Conservation (phyloP, 108 stramenopile genomes). For the Skeletonema grethae region DNA sequence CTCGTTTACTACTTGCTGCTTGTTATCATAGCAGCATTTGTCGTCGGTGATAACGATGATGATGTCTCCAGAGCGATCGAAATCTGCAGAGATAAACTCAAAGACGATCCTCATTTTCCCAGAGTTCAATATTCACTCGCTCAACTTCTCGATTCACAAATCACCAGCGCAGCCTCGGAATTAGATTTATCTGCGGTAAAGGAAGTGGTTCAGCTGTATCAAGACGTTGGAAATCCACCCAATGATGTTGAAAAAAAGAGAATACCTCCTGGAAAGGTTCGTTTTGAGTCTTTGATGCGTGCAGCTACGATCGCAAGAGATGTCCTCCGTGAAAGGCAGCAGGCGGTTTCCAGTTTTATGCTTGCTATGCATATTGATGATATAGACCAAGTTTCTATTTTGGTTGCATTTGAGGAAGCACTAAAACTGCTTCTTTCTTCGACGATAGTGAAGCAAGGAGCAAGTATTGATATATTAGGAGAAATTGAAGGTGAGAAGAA, state of each 20-base stretch:
- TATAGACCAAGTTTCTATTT: slow-evolving; percentile 6
- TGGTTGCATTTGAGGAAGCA: slow-evolving; percentile 19
- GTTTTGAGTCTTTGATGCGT: slow-evolving; percentile 24
- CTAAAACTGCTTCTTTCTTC: slow-evolving; percentile 15
- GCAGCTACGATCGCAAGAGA: slow-evolving; percentile 25
- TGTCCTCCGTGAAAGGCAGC: slow-evolving; percentile 12
- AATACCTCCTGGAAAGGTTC: slow-evolving; percentile 12
- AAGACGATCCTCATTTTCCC: slow-evolving; percentile 28
- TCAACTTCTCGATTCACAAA: slow-evolving; percentile 22
- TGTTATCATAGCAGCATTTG: not conserved
- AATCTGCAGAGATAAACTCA: slow-evolving; percentile 25
- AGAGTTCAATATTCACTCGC: slow-evolving; percentile 27
- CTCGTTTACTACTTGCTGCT: not conserved
- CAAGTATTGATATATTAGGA: not conserved
- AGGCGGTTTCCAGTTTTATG: slow-evolving; percentile 17
- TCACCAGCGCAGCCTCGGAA: not conserved
- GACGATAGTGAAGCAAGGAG: not conserved
- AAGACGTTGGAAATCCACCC: slow-evolving; percentile 16
- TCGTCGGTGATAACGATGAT: not conserved
- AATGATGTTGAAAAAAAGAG: slow-evolving; percentile 21
- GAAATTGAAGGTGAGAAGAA: not conserved
- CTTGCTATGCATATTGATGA: slow-evolving; percentile 24
- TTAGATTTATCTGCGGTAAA: not conserved
- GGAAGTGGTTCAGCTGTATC: slow-evolving; percentile 19
- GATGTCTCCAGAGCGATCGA: slow-evolving; percentile 20